These are phyloP conservation scores for Chimonanthus salicifolius DNA, from an alignment of 164 flowering plant species.

Conservation along the genomic window DNA sequence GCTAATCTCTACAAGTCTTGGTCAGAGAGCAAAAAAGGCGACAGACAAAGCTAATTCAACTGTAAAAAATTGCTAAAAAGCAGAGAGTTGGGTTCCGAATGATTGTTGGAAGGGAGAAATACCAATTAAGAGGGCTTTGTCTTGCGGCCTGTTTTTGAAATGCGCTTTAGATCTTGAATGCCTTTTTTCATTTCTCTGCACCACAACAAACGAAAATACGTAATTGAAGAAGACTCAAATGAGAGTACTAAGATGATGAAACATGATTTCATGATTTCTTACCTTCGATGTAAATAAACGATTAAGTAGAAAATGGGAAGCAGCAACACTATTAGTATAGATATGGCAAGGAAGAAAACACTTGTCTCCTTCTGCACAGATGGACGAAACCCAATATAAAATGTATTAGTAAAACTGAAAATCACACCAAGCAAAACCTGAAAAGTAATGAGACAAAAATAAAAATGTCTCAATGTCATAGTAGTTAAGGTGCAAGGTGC, in stretches of 20 bases:
- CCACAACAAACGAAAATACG: background rate
- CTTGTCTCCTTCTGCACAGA: slow-evolving; percentile 69
- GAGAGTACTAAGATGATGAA: background rate
- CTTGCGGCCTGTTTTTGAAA: slow-evolving; percentile 47
- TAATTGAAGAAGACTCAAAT: background rate
- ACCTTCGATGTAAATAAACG: slow-evolving; percentile 80
- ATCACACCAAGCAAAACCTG: background rate
- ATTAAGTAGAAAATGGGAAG: slow-evolving; percentile 78
- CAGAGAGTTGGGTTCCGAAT: too few species aligned
- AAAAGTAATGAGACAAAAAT: background rate
- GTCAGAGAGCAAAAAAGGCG: too few species aligned
- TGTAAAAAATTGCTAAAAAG: too few species aligned
- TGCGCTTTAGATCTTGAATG: slow-evolving; percentile 66
- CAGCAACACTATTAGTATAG: slow-evolving; percentile 77
- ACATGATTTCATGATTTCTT: slow-evolving; percentile 3
- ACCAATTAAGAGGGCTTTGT: slow-evolving; percentile 57
- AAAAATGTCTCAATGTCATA: background rate
- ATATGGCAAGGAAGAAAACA: slow-evolving; percentile 59
- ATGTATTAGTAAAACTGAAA: background rate
- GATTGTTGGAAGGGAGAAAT: slow-evolving; percentile 3
- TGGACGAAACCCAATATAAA: background rate
- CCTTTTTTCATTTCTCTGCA: slow-evolving; percentile 61
- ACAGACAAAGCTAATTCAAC: too few species aligned
- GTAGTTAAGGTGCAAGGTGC: too few species aligned
- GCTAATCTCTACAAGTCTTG: too few species aligned